Evolutionary conservation across 73 alveolate genomes (phyloP).

Genomic region (Blepharisma japonicum): DNA sequence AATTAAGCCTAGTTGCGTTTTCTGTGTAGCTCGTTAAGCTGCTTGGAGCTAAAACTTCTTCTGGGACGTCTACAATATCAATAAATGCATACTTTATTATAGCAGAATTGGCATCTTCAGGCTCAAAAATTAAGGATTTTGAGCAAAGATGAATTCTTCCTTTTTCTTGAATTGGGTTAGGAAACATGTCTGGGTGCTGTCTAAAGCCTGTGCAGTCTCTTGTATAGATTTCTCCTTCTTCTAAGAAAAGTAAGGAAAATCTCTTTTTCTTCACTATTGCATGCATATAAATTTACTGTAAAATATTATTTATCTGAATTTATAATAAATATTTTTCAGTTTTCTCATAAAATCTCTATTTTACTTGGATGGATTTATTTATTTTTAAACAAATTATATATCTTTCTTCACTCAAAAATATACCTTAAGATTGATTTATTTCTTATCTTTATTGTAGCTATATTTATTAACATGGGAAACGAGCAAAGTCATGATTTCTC

Average conservation of each 20-base stretch:
- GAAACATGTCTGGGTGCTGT: constrained; percentile 1
- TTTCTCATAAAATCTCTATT: no score
- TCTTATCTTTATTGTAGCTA: no score
- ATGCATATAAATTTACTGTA: no score
- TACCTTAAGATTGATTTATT: no score
- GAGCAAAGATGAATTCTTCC: constrained; percentile 62
- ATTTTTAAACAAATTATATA: no score
- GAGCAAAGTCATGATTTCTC: no score
- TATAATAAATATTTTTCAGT: no score
- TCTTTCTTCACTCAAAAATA: no score
- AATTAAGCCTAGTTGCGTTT: no score
- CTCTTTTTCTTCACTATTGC: constrained; percentile 32
- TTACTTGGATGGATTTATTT: no score
- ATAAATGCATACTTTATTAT: constrained; percentile 41
- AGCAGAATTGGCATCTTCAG: constrained; percentile 45
- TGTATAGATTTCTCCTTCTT: constrained; percentile 55
- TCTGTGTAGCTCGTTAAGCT: neutral
- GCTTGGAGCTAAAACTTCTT: constrained; percentile 22
- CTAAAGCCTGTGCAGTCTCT: constrained; percentile 33
- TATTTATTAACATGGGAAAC: no score
- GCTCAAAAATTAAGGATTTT: constrained; percentile 50
- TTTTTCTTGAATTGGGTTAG: constrained; percentile 33
- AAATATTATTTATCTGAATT: no score
- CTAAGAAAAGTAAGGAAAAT: constrained; percentile 53
- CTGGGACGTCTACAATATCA: constrained; percentile 40